Evolutionary conservation across 1,284 basidiomycete species (phyloP), one percentile per base, ranked within the genome.

Genomic region (Ceratobasidium theobromae): DNA sequence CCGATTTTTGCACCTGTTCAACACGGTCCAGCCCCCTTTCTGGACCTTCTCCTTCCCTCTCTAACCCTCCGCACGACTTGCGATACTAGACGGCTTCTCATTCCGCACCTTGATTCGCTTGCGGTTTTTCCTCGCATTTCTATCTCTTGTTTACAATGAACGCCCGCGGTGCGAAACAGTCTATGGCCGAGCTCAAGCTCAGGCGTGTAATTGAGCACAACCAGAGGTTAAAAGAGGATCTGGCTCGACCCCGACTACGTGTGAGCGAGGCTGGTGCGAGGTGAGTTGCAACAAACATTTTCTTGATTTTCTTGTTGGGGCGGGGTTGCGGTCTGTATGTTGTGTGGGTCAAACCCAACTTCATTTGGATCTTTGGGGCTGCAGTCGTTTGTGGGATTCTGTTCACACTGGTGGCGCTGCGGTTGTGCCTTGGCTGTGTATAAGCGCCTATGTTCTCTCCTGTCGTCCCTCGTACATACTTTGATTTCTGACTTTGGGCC

Each of bases 121-220:
- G 35, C 16, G 9, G 35, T 38, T 38, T 45, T 41, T 11, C 57
- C 41, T 28, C 54, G 53, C 54, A 60, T 16, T 30, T 32, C 57
- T 25, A 16, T 35, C 35, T 11, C 46, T 57, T 57, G 28, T 32
- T 43, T 62, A 74, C 67, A 73, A 91, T 86, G 85, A 85, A 81
- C 74, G 76, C 77, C 67, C 80, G 85, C 70, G 82, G 82, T 41
- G 84, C 84, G 72, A 85, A 85, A 79, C 89, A 91, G 80, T 89
- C 90, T 72, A 96, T 98, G 93, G 91, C 91, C 60, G 95, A 98
- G 84, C 87, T 98, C 75, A 97, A 96, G 84, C 87, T 98, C 70
- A 86, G 95, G 53, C 82, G 95, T 66, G 80, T 98, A 71, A 86
- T 88, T 68, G 95, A 98, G 80, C 94, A 98, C 79, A 98, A 98